A percentile compares a stretch with the other conserved stretches of the same genome.
Conservation (phyloP, 2,329 filamentous ascomycete genomes). For the Graphium sp. region DNA sequence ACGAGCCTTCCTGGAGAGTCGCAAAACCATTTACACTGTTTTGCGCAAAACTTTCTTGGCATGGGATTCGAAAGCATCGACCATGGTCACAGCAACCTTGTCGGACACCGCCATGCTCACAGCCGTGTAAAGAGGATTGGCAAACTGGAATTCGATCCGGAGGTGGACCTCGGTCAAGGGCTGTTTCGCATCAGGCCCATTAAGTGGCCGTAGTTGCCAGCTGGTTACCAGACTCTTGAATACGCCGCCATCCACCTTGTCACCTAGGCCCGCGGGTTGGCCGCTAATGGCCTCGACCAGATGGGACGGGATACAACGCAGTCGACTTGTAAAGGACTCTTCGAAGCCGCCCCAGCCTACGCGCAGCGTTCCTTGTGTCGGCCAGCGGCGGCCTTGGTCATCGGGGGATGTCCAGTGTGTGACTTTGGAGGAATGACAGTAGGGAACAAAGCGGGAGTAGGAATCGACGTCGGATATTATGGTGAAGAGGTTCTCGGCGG, state of each 20-base stretch:
- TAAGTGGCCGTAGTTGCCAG: conserved; percentile 44
- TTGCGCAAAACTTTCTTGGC: conserved; percentile 40
- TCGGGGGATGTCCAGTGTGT: conserved; percentile 46
- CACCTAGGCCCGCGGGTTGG: conserved; percentile 25
- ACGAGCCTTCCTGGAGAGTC: too few species aligned
- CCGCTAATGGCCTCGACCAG: conserved; percentile 68
- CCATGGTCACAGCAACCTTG: conserved; percentile 75
- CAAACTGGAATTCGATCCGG: conserved; percentile 66
- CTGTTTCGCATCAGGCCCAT: conserved; percentile 5
- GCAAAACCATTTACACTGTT: too few species aligned
- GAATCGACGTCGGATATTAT: conserved; percentile 78
- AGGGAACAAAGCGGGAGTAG: conserved; percentile 81
- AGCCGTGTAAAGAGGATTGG: conserved; percentile 73
- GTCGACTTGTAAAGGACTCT: conserved; percentile 65
- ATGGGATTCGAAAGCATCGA: conserved; percentile 78
- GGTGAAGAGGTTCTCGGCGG: conserved; percentile 53
- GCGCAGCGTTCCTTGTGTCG: conserved; percentile 60
- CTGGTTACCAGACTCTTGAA: conserved; percentile 54
- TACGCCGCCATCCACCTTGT: conserved; percentile 23
- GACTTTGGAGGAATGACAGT: conserved; percentile 63
- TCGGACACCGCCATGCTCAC: conserved; percentile 69
- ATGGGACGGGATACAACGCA: conserved; percentile 58
- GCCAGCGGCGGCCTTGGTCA: conserved; percentile 31
- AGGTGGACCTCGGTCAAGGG: conserved; percentile 54
- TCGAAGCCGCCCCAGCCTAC: conserved; percentile 74